Conservation (phyloP, 176 grass and related monocot species). For the Tuctoria greenei region DNA sequence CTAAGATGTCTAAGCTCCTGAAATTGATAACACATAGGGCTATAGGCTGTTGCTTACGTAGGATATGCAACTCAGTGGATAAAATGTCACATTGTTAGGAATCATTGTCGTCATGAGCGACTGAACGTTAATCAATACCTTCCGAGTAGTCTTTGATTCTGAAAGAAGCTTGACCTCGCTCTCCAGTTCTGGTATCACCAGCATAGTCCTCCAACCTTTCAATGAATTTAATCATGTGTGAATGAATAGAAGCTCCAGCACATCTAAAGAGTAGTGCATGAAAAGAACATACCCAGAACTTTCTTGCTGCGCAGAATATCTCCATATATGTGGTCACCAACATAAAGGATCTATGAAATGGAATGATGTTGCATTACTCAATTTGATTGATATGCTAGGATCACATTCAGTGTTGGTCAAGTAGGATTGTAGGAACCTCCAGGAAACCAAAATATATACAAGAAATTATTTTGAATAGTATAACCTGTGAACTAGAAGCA, state of each 20-base stretch:
- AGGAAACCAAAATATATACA: constrained; percentile 10
- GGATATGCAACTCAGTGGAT: neutral
- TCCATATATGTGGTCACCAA: constrained; percentile 98
- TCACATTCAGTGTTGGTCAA: neutral
- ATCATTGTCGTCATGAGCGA: neutral
- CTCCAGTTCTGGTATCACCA: constrained; percentile 92
- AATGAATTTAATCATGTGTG: constrained; percentile 22
- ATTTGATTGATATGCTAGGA: constrained; percentile 15
- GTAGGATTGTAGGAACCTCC: constrained; percentile 32
- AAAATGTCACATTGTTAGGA: neutral
- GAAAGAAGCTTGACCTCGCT: constrained; percentile 82
- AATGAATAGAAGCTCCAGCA: neutral
- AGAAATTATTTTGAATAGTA: constrained; percentile 5
- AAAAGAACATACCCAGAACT: constrained; percentile 68
- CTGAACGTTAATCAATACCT: constrained; percentile 50
- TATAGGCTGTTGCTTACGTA: neutral
- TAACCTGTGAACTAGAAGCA: constrained; percentile 92
- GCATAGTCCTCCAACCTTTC: constrained; percentile 95
- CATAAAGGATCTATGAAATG: constrained; percentile 78
- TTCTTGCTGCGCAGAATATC: constrained; percentile 99
- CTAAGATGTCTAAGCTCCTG: constrained; percentile 86
- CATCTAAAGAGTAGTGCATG: neutral
- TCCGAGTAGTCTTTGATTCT: constrained; percentile 62
- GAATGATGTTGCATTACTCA: constrained; percentile 20
- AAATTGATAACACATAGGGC: constrained; percentile 6